Conservation (phyloP, 2,329 filamentous ascomycete species). For the Trichoderma pleuroti region DNA sequence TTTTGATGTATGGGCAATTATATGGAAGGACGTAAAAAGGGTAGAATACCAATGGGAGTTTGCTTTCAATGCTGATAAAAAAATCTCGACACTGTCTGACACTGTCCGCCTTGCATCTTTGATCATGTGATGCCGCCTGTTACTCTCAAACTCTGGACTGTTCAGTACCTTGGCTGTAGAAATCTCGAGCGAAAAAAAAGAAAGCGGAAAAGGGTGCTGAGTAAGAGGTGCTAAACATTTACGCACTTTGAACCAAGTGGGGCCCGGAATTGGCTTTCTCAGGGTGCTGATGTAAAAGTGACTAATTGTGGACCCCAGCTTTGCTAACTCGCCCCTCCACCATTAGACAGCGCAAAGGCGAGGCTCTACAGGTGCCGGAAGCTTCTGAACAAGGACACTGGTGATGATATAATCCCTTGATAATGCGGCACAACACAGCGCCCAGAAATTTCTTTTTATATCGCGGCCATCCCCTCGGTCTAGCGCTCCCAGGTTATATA, state of each 20-base stretch:
- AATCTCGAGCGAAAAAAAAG: neutral
- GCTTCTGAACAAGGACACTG: neutral
- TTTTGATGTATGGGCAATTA: constrained; percentile 16
- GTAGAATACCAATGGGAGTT: constrained; percentile 19
- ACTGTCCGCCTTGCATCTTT: neutral
- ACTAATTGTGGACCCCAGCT: constrained; percentile 23
- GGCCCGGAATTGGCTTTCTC: neutral
- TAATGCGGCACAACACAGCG: neutral
- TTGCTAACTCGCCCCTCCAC: neutral
- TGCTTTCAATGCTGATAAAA: constrained; percentile 3
- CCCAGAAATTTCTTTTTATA: constrained; percentile 3
- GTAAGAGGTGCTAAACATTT: neutral
- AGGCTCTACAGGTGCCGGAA: neutral
- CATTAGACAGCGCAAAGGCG: neutral
- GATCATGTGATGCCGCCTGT: constrained; percentile 8
- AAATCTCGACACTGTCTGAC: neutral
- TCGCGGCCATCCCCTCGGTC: neutral
- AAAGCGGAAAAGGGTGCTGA: neutral
- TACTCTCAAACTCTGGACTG: neutral
- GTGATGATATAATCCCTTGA: constrained; percentile 10
- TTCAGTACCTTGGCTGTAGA: neutral
- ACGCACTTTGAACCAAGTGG: neutral
- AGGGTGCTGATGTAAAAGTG: constrained; percentile 30
- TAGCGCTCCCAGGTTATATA: neutral
- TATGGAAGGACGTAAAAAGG: constrained; percentile 18